Base-by-base conservation (phyloP, 2,329 filamentous ascomycete genomes). In the Fonsecaea monophora region DNA sequence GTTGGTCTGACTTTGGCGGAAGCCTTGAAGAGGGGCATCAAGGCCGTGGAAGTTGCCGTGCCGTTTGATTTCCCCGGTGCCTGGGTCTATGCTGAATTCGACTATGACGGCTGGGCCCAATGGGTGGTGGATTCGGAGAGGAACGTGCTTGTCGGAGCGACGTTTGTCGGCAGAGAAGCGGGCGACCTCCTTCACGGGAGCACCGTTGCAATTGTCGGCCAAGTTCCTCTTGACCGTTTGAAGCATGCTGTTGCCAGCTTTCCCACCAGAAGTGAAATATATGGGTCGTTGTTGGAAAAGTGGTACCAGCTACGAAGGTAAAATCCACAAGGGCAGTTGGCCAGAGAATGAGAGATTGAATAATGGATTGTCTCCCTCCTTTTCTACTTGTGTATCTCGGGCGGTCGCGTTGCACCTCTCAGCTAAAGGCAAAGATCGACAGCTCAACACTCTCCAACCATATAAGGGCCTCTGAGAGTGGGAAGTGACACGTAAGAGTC, bases 31-130 rank as follows among this genome's bases (percentile, higher is more conserved):
- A 65, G 32, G n/a, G 63, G 63, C n/a, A 65, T 65, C 12, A 56
- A 58, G 12, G 53, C 59, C 13, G 37, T 53, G 37, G 42, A 38
- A 1, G 60, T 68, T 6, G 55, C 56, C 5, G 53, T 62, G 35
- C 21, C 32, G 42, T 53, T 65, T 12, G 50, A 37, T 18, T 48
- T 48, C 13, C 58, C 63, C 6, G 66, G 66, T 35, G 62, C 66
- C n/a, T 55, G 32, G 56, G 13, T 68, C 8, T 58, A 66, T 42
- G 53, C 48, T 30, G 66, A 68, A 30, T 53, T 60, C 56, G 53
- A 53, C 21, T 65, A 65, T 18, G 53, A 65, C 9, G 66, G 66
- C 9, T 68, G 66, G 66, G 66, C 66, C 13, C 66, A 66, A 59
- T 68, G 66, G 66, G 66, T 68, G 9, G 59, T 65, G 12, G 63